Evolutionary conservation across 2,329 filamentous ascomycete species (phyloP).

Genomic region (Apiospora kogelbergensis): DNA sequence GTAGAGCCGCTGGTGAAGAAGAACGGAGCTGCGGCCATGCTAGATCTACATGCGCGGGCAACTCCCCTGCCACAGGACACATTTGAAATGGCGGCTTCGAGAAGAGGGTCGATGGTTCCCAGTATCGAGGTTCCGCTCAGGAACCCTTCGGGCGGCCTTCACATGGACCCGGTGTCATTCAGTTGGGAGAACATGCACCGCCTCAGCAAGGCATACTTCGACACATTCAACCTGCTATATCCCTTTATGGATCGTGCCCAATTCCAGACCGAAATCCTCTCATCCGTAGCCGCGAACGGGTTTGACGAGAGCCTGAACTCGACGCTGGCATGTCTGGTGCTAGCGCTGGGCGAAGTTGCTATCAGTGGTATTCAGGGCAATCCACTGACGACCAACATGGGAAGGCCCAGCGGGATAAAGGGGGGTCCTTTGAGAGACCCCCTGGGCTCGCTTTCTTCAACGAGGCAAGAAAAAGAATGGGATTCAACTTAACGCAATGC

Average conservation of each 20-base stretch:
- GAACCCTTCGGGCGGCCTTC: constrained; percentile 18
- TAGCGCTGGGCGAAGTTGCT: constrained; percentile 59
- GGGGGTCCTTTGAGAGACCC: constrained; percentile 49
- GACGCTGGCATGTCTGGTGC: constrained; percentile 55
- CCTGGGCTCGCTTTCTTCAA: constrained; percentile 62
- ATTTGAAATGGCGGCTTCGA: constrained; percentile 17
- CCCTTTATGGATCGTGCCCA: constrained; percentile 58
- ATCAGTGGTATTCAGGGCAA: constrained; percentile 48
- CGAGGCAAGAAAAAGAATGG: constrained; percentile 59
- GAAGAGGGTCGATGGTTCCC: constrained; percentile 15
- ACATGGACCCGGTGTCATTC: constrained; percentile 31
- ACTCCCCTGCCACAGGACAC: constrained; percentile 18
- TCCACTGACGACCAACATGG: constrained; percentile 38
- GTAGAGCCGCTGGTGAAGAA: constrained; percentile 30
- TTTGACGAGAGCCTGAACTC: constrained; percentile 50
- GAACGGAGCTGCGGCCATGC: constrained; percentile 36
- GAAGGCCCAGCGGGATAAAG: constrained; percentile 46
- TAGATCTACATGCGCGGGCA: constrained; percentile 24
- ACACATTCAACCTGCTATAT: constrained; percentile 58
- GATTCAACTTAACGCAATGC: constrained; percentile 54
- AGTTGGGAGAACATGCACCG: constrained; percentile 49
- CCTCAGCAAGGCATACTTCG: constrained; percentile 56
- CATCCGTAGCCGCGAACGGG: constrained; percentile 44
- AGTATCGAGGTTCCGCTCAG: constrained; percentile 16
- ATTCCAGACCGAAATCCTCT: constrained; percentile 49